Base-by-base conservation (phyloP, 805 yeast species). In the Dipodascus geniculatus region DNA sequence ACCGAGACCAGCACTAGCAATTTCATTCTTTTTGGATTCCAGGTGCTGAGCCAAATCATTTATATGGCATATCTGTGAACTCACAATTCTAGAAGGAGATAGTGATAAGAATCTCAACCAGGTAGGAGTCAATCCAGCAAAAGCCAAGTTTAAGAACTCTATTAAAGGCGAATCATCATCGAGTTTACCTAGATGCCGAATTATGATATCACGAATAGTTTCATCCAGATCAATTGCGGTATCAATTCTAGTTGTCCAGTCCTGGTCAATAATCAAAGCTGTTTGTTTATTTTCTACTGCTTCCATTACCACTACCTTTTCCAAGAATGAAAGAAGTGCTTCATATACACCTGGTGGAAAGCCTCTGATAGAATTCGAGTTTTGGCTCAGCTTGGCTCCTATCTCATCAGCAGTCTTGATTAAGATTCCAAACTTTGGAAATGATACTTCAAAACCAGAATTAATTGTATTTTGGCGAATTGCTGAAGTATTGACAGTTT, bases 241-340 rank as follows among this genome's bases (percentile, higher is more conserved):
- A 8, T 83, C 87, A 23, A 86, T 60, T 61, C 91, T 74, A 0
- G 77, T 68, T 2, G 72, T 69, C 96, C 96, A 88, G 51, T 84
- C 83, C 57, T 83, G 84, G 63, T 88, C 96, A 22, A 75, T 69
- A 0, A 78, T 78, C 49, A 87, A 65, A 1, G 82, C 81, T 0
- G 89, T 81, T 0, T 66, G 58, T 16, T 74, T 69, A 0, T 71
- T 78, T n/a, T 63, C 60, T 1, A 80, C 68, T 0, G 93, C 78
- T 56, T 85, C 78, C 77, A 86, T 83, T 0, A 83, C 81, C 20
- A 88, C 63, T 8, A 81, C 73, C 54, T 80, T 79, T 23, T 82
- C 72, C 0, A 74, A 65, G 63, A 85, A 87, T 47, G 71, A 65
- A 14, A 81, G 66, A 0, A 81, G 81, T 8, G 70, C 65, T 8